Base-by-base conservation (phyloP, 2,329 filamentous ascomycete species). In the Aspergillus udagawae region DNA sequence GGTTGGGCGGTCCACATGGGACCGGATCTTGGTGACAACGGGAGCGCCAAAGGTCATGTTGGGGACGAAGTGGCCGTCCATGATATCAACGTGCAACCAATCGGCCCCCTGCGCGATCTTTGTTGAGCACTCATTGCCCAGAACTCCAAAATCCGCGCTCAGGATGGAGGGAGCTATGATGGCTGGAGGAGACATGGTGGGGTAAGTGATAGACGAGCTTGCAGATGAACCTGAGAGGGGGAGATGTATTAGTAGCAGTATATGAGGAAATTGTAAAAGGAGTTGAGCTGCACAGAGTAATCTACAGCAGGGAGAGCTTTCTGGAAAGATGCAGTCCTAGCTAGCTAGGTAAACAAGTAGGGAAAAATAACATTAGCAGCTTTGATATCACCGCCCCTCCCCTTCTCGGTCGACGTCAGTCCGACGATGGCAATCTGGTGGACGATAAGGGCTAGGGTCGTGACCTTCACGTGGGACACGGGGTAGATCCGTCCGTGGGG, bases 101-200 rank as follows among this genome's bases (percentile, higher is more conserved):
- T 97, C 91, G 63, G 92, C 91, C 57, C 92, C 91, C 64, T 92
- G 85, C 52, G 83, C 82, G 69, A 99, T 97, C 58, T 92, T 96
- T 68, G 85, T 84, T 52, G 86, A 85, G 79, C 94, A 99, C 75
- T 91, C 93, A 69, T 86, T 84, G 67, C 93, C 92, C 57, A 99
- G 84, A 63, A 88, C 83, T 70, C 86, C 92, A 78, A 99, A 99
- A 82, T 99, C 93, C 64, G 93, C 93, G 70, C 92, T 95, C 60
- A 99, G 87, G 68, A 99, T 97, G n/a, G 93, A 97, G 29, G 94
- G 94, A 17, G 93, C 93, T 69, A 99, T 96, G 75, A 99, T 97
- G 50, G 94, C 90, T 61, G 88, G 86, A 25, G 93, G 94, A 56
- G 91, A 82, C 93, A 97, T 97, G 63, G 59, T 79, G 68, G 38